Conservation (phyloP, 1,284 basidiomycete species). For the Moesziomyces sp. region DNA sequence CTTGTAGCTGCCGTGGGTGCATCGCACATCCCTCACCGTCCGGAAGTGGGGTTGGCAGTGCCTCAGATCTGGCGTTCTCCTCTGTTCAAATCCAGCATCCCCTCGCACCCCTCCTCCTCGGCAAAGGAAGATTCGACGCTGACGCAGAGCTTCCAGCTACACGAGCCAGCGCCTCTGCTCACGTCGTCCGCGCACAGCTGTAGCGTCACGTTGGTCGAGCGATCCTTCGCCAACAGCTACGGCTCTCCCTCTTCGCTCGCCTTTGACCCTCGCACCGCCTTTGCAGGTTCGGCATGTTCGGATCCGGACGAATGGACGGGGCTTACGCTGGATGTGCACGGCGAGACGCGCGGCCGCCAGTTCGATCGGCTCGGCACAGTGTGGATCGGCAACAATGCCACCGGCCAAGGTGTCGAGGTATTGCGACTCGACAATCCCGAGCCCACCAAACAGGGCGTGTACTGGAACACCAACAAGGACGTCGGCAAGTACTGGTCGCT, state of each 20-base stretch:
- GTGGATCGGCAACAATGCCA: slow-evolving; percentile 28
- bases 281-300: slow-evolving; percentile 17
- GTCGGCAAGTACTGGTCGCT: slow-evolving; percentile 47
- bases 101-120: not conserved
- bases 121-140: not conserved
- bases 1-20: not conserved
- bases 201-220: slow-evolving; percentile 33
- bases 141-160: slow-evolving; percentile 23
- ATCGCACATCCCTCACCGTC: not conserved
- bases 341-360: slow-evolving; percentile 41
- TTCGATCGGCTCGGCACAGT: slow-evolving; percentile 54
- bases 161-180: slow-evolving; percentile 29
- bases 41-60: slow-evolving; percentile 4
- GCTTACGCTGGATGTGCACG: slow-evolving; percentile 36
- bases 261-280: slow-evolving; percentile 19
- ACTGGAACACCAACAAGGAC: slow-evolving; percentile 48
- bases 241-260: slow-evolving; percentile 29
- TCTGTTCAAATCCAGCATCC: slow-evolving; percentile 17
- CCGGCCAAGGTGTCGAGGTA: slow-evolving; percentile 50
- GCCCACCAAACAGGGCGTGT: slow-evolving; percentile 42
- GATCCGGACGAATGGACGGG: slow-evolving; percentile 41
- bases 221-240: slow-evolving; percentile 51
- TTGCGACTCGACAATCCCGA: slow-evolving; percentile 56
- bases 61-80: slow-evolving; percentile 22
- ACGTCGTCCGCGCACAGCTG: slow-evolving; percentile 4